Base-by-base conservation (phyloP, 192 early-diverging fungal genomes). In the Entophlyctis luteolus region DNA sequence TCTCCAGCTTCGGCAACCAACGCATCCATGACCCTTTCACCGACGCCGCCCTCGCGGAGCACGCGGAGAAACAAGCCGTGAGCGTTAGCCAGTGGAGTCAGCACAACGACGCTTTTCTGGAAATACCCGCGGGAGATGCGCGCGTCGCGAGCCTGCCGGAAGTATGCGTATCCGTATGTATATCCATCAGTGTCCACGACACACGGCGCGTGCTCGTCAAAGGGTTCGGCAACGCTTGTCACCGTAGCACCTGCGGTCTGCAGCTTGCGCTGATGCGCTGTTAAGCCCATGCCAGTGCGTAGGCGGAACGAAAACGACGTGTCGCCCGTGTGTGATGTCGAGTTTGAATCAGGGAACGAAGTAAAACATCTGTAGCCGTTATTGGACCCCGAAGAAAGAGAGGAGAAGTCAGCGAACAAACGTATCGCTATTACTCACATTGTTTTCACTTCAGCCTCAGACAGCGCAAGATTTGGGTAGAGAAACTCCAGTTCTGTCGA, bases 161-260 rank as follows among this genome's bases (percentile, higher is more conserved):
- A 98, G 68, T 94, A 95, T 10, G 93, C 94, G 79, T 96, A 93
- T 31, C 91, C 93, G 75, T 98, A 92, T 18, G 77, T 78, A 59
- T 68, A 80, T 62, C 73, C 82, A 52, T 84, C 82, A 2, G 62
- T 77, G 33, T 84, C 78, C 14, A 84, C 66, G 70, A 79, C 56
- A 73, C 50, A 46, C 58, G 59, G 22, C 46, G 49, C 37, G 50
- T 73, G 32, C n/a, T 42, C 39, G 39, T 42, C 10, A n/a, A n/a
- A 12, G 8, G 10, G 39, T 42, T 42, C 27, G 50, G 22, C 22
- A 8, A 8, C n/a, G 50, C 50, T 10, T 22, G 50, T 52, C 25
- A 28, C 27, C 50, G 50, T 23, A 8, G 50, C 10, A 45, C n/a
- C 10, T 45, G 10, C 42, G n/a, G n/a, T n/a, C n/a, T n/a, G n/a